These are phyloP conservation scores for Dipodascus geniculatus DNA, from an alignment of 805 yeast species.

Conservation along the genomic window DNA sequence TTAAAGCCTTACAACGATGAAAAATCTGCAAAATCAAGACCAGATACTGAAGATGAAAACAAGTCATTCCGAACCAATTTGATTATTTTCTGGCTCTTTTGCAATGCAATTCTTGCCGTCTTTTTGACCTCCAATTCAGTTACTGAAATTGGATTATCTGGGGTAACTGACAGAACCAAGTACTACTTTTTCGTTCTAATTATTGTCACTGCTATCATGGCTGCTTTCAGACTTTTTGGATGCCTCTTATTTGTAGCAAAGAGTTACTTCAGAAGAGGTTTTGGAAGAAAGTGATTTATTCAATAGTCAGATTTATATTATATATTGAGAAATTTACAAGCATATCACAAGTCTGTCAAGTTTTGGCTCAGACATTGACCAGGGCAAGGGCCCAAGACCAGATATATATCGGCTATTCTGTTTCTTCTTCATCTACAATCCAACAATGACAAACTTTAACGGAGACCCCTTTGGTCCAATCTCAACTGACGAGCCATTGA, in stretches of 20 bases:
- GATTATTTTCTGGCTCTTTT: slow-evolving; percentile 25
- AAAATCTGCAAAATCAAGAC: slow-evolving; percentile 4
- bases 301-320: not conserved
- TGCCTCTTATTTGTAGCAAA: slow-evolving; percentile 32
- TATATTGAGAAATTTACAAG: no score
- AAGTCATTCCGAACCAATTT: slow-evolving; percentile 25
- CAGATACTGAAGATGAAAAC: slow-evolving; percentile 22
- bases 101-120: slow-evolving; percentile 24
- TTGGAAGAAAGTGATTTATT: not conserved
- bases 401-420: not conserved
- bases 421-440: not conserved
- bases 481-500: slow-evolving; percentile 1
- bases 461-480: slow-evolving; percentile 12
- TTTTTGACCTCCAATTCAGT: slow-evolving; percentile 24
- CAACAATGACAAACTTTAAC: slow-evolving; percentile 4
- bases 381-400: no score
- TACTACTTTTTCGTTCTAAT: slow-evolving; percentile 34
- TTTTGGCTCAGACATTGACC: no score
- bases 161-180: slow-evolving; percentile 22
- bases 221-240: slow-evolving; percentile 41
- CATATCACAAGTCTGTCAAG: no score
- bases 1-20: slow-evolving; percentile 31
- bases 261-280: slow-evolving; percentile 6
- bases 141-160: slow-evolving; percentile 23
- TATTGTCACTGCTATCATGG: slow-evolving; percentile 48